A percentile compares a stretch with the other conserved stretches of the same genome.
phyloP scores from a whole-genome alignment of 2,329 filamentous ascomycete species.

The Ophiostoma sp. region DNA sequence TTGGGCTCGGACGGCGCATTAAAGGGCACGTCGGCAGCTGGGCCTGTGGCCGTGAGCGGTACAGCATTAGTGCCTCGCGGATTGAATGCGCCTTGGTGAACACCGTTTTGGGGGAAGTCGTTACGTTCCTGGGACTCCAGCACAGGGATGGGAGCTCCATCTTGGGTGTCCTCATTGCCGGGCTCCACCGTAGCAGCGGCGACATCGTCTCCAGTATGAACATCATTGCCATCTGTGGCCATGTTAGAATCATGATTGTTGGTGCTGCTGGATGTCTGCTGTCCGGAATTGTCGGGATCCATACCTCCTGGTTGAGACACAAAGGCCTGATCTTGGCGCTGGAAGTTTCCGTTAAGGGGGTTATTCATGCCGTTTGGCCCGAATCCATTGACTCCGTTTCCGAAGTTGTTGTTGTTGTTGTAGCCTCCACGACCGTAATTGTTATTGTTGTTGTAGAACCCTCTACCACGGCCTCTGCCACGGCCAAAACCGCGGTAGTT shows the following conservation, averaged over 20 bases:
- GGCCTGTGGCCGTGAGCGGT: not conserved
- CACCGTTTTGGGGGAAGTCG: not conserved
- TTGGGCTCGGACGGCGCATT: slow-evolving; percentile 88
- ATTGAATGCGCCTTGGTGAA: slow-evolving; percentile 17
- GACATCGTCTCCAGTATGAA: not conserved
- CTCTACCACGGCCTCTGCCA: slow-evolving; percentile 61
- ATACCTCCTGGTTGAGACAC: slow-evolving; percentile 14
- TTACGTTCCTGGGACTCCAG: slow-evolving; percentile 11
- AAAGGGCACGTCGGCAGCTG: slow-evolving; percentile 44
- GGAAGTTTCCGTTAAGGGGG: slow-evolving; percentile 1
- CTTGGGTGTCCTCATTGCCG: slow-evolving; percentile 3
- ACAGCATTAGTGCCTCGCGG: slow-evolving; percentile 9
- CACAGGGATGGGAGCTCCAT: not conserved
- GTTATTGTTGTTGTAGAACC: slow-evolving; percentile 50
- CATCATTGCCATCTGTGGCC: slow-evolving; percentile 3
- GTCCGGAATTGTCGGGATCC: not conserved
- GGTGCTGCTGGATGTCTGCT: not conserved
- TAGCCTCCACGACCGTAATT: slow-evolving; percentile 53
- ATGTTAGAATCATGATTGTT: not conserved
- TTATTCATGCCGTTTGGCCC: slow-evolving; percentile 15
- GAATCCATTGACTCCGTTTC: slow-evolving; percentile 25
- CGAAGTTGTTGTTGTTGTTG: slow-evolving; percentile 36
- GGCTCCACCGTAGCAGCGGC: not conserved
- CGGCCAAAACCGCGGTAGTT: slow-evolving; percentile 67
- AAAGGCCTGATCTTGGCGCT: slow-evolving; percentile 18